Percentiles rank a stretch among this genome's conserved stretches.
These are phyloP conservation scores for Ashbya aceris DNA, from an alignment of 1,139 yeast genomes.

Conservation along the genomic window DNA sequence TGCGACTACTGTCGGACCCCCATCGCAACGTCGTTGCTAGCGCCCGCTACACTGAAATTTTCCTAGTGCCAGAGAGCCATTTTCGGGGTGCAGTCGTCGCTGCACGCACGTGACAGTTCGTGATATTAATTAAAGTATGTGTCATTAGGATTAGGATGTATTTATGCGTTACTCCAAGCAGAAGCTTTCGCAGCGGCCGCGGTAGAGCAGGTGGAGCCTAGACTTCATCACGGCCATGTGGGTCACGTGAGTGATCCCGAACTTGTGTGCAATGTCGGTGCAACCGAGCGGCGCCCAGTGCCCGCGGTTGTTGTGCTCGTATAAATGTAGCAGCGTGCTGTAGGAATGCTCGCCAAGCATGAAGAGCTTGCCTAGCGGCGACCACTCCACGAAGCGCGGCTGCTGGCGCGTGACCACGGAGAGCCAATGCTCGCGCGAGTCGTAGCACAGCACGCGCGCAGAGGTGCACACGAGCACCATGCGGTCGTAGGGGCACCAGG, in stretches of 20 bases:
- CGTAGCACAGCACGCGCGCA: constrained; percentile 9
- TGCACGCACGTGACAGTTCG: too few species aligned
- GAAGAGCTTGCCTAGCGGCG: constrained; percentile 9
- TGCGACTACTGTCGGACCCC: too few species aligned
- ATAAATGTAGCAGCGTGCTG: constrained; percentile 18
- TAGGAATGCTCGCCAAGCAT: constrained; percentile 19
- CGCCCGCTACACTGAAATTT: too few species aligned
- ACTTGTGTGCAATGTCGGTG: constrained; percentile 19
- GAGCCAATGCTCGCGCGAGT: constrained; percentile 5
- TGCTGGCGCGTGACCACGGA: constrained; percentile 7
- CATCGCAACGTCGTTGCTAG: too few species aligned
- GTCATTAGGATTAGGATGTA: too few species aligned
- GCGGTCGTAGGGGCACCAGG: constrained; percentile 3
- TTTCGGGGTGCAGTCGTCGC: too few species aligned
- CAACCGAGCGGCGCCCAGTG: constrained; percentile 20
- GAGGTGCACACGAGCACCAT: constrained; percentile 6
- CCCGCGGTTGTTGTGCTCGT: constrained; percentile 10
- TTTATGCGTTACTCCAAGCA: not conserved
- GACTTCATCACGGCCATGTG: constrained; percentile 6
- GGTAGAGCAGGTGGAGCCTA: constrained; percentile 1
- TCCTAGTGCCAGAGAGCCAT: too few species aligned
- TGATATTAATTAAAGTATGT: too few species aligned
- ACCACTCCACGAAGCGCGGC: constrained; percentile 6
- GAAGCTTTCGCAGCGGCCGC: constrained; percentile 1
- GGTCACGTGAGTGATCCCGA: constrained; percentile 13